A percentile compares a stretch with the other conserved stretches of the same genome.
Evolutionary conservation across 805 yeast species (phyloP).

Genomic region (Saturnispora halmiae): DNA sequence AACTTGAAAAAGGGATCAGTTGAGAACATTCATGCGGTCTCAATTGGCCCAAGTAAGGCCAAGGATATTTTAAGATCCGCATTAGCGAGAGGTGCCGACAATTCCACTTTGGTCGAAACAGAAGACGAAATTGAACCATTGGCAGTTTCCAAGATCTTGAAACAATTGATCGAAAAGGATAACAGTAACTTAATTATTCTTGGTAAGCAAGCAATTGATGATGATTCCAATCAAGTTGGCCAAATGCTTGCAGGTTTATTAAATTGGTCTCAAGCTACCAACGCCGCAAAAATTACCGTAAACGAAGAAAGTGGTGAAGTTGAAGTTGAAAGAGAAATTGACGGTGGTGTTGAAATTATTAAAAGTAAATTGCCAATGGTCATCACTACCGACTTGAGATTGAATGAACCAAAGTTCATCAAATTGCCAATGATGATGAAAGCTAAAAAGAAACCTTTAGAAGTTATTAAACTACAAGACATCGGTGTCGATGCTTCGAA

Average conservation of each 20-base stretch:
- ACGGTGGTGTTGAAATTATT: slow-evolving; percentile 86
- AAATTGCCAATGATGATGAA: slow-evolving; percentile 95
- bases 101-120: slow-evolving; percentile 71
- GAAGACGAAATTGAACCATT: slow-evolving; percentile 71
- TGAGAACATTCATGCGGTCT: slow-evolving; percentile 80
- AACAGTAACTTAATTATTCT: slow-evolving; percentile 71
- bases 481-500: slow-evolving; percentile 57
- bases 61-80: slow-evolving; percentile 86
- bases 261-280: slow-evolving; percentile 95
- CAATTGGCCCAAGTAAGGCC: slow-evolving; percentile 79
- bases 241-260: slow-evolving; percentile 91
- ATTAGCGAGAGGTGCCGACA: slow-evolving; percentile 90
- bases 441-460: slow-evolving; percentile 93
- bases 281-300: slow-evolving; percentile 76
- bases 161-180: slow-evolving; percentile 61
- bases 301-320: slow-evolving; percentile 44
- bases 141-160: slow-evolving; percentile 76
- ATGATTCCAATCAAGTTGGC: slow-evolving; percentile 91
- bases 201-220: slow-evolving; percentile 97
- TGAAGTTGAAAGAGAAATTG: slow-evolving; percentile 83
- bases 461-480: slow-evolving; percentile 52
- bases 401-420: slow-evolving; percentile 94
- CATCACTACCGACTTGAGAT: slow-evolving; percentile 85
- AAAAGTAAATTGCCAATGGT: slow-evolving; percentile 73
- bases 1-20: slow-evolving; percentile 55